Evolutionary conservation across 805 yeast species (phyloP).

Genomic region (Barnettozyma californica): DNA sequence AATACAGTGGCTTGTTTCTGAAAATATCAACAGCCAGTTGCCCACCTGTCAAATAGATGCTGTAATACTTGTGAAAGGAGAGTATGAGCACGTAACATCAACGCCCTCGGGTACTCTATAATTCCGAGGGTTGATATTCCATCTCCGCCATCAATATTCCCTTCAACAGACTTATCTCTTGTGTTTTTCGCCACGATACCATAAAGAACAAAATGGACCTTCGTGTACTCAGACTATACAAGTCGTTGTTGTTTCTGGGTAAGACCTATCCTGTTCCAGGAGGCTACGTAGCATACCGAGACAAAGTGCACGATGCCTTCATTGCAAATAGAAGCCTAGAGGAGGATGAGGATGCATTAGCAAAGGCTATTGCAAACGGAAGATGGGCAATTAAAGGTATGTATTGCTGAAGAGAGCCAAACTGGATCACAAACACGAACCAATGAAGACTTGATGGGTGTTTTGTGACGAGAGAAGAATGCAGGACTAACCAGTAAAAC

Average conservation of each 20-base stretch:
- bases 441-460: not conserved
- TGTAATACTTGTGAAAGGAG: no score
- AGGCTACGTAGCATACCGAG: slow-evolving; percentile 13
- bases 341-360: slow-evolving; percentile 6
- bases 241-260: not conserved
- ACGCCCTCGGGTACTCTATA: no score
- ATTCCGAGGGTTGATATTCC: not conserved
- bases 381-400: slow-evolving; percentile 19
- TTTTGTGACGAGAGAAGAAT: no score
- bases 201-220: not conserved
- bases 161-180: no score
- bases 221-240: not conserved
- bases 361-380: slow-evolving; percentile 14
- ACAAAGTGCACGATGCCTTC: slow-evolving; percentile 14
- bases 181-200: not conserved
- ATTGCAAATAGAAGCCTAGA: not conserved
- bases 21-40: no score
- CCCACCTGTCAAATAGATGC: no score
- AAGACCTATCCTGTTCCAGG: slow-evolving; percentile 1
- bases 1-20: no score
- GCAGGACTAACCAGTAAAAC: not conserved
- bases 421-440: not conserved
- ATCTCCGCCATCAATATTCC: not conserved
- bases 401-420: not conserved
- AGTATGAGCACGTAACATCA: no score